Base-by-base conservation (phyloP, 164 flowering plant genomes). In the Umbellularia californica region DNA sequence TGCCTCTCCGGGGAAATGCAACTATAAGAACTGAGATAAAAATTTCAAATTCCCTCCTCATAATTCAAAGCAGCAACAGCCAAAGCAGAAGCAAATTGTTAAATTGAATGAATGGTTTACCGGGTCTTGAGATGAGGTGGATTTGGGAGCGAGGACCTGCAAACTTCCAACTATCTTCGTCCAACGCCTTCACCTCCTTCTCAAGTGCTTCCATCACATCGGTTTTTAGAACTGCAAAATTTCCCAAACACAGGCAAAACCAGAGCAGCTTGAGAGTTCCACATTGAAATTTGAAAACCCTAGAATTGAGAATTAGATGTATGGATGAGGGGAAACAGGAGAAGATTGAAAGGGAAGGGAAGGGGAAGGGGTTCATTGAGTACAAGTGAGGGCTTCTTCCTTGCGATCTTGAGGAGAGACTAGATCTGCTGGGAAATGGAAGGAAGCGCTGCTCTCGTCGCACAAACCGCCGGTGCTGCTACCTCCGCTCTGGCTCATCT, bases 101-200 rank as follows among this genome's bases (percentile, higher is more conserved):
- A 41, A 41, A 41, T 41, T 41, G 47, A 41, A 41, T 41, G 47
- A 41, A 41, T 41, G 60, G 5, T 23, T 75, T 73, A 87, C 99
- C 91, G 72, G 85, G 85, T 76, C 85, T 83, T 52, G 97, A 85
- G 63, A 91, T 83, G 71, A 87, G 93, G 81, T 92, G 83, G 72
- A 93, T 93, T 70, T 90, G 89, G 11, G 95, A 91, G 73, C 98
- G 92, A 77, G 98, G 98, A 12, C 90, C 93, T 25, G 94, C 90
- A 83, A 88, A 93, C 88, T 82, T 93, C 99, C 98, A 93, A 79
- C 82, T 87, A 85, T 92, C 98, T 63, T 92, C 97, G 81, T 93
- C 99, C 81, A 93, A 73, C 33, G 97, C 90, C 77, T 90, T 93
- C 64, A 95, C 97, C 84, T 83, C 94, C 86, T 88, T 91, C 71